A percentile compares a stretch with the other conserved stretches of the same genome.
Conservation (phyloP, 2,329 filamentous ascomycete species). For the Leptographium flavum region DNA sequence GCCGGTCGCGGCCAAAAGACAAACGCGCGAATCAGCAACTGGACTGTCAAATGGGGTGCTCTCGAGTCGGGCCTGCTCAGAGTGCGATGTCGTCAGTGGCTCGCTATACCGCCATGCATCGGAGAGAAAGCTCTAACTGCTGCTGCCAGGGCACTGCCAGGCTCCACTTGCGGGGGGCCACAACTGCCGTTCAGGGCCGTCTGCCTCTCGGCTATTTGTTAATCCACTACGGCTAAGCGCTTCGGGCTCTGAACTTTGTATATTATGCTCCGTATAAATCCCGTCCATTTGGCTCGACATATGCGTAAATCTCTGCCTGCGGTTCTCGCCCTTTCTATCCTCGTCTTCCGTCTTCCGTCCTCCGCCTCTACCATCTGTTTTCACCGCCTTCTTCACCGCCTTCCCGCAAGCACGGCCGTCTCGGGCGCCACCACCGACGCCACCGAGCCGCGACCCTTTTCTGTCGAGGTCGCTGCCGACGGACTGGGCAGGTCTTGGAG, state of each 20-base stretch:
- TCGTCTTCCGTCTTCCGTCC: too few relatives aligned
- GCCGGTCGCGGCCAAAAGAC: neutral
- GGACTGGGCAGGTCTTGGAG: conserved; percentile 3
- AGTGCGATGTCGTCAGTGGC: neutral
- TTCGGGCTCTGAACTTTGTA: too few relatives aligned
- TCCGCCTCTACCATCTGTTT: neutral
- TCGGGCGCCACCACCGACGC: conserved; percentile 1
- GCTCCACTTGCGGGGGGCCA: neutral
- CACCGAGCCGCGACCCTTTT: conserved; percentile 1
- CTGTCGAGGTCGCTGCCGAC: neutral
- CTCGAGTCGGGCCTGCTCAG: too few relatives aligned
- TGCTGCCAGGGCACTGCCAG: neutral
- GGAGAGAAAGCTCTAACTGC: neutral
- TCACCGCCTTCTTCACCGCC: neutral
- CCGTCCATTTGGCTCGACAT: too few relatives aligned
- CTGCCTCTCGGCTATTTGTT: neutral
- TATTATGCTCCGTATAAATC: too few relatives aligned
- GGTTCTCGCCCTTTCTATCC: too few relatives aligned
- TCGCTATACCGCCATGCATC: neutral
- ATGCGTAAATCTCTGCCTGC: too few relatives aligned
- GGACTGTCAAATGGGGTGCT: too few relatives aligned
- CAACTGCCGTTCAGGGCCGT: neutral
- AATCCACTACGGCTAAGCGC: neutral
- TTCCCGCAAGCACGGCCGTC: conserved; percentile 3
- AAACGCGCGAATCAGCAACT: neutral